Base-by-base conservation (phyloP, 2,329 filamentous ascomycete species). In the Rutstroemia sp. region DNA sequence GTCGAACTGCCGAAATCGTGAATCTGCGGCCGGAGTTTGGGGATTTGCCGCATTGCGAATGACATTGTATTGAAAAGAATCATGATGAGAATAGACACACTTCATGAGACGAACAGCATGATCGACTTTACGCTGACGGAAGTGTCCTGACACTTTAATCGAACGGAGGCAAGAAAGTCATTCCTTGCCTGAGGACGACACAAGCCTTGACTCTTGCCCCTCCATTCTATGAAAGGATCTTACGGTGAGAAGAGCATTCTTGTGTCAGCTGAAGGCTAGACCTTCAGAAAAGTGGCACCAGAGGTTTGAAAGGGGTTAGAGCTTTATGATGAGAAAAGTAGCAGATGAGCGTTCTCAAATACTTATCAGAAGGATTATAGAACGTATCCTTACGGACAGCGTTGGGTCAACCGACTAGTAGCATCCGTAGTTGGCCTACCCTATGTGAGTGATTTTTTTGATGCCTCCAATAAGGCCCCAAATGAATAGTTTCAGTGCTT, bases 271-370 rank as follows among this genome's bases (percentile, higher is more conserved):
- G 42, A 19, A 42, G 42, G 12, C 17, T 6, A 23, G 19, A 16
- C n/a, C 19, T 14, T 46, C 10, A 23, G 42, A 23, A 23, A 46
- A 12, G 19, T 46, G 42, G 42, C 2, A 21, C 42, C 25, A 21
- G 42, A 19, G 42, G 19, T 8, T 46, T 23, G 21, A 46, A 45
- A 46, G 7, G 12, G 42, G 42, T 23, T 46, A 14, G 21, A 40
- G n/a, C 36, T 40, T 42, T 7, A 17, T 44, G 12, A 14, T 40
- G 12, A 17, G 36, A 51, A 51, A 40, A 39, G 25, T 30, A 39
- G 49, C 38, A 51, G 39, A 34, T 44, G n/a, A n/a, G 23, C 27
- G 39, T 39, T 44, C 42, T 44, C 39, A 51, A 51, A 44, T 44
- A 51, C 17, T 46, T 19, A 16, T 51, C 49, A 51, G 14, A 16